These are phyloP conservation scores for Venturia asperata DNA, from an alignment of 2,329 filamentous ascomycete species.

Conservation along the genomic window DNA sequence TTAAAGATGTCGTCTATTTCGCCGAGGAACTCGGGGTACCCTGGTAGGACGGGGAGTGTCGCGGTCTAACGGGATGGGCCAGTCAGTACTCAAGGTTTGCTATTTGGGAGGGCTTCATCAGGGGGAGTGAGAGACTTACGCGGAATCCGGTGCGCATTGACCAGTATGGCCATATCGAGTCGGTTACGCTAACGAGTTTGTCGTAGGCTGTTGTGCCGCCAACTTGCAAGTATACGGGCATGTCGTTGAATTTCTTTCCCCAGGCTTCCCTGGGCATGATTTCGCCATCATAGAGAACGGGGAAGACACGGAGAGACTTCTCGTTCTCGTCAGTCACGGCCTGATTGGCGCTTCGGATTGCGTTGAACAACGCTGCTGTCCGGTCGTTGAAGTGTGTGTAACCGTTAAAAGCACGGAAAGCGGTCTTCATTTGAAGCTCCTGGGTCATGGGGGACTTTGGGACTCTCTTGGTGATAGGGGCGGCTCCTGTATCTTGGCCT, in stretches of 20 bases:
- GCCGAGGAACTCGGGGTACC: neutral
- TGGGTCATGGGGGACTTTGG: neutral
- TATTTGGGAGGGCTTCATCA: neutral
- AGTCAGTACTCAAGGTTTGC: neutral
- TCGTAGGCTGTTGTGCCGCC: neutral
- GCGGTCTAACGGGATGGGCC: neutral
- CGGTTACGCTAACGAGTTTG: neutral
- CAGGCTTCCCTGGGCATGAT: conserved; percentile 12
- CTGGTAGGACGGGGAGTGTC: neutral
- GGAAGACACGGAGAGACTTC: neutral
- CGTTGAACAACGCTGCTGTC: neutral
- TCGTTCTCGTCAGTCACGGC: neutral
- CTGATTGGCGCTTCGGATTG: neutral
- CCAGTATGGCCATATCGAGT: neutral
- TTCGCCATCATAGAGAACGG: conserved; percentile 14
- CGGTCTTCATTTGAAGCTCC: neutral
- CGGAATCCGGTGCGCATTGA: neutral
- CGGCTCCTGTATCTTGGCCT: neutral
- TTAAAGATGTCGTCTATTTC: conserved; percentile 3
- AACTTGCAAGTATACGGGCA: neutral
- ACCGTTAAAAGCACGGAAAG: neutral
- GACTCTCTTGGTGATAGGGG: neutral
- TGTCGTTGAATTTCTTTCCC: conserved; percentile 2
- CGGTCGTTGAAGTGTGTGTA: neutral
- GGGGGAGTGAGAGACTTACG: neutral